Conservation (phyloP, 768 basidiomycete genomes). For the Suillus tomentosus region DNA sequence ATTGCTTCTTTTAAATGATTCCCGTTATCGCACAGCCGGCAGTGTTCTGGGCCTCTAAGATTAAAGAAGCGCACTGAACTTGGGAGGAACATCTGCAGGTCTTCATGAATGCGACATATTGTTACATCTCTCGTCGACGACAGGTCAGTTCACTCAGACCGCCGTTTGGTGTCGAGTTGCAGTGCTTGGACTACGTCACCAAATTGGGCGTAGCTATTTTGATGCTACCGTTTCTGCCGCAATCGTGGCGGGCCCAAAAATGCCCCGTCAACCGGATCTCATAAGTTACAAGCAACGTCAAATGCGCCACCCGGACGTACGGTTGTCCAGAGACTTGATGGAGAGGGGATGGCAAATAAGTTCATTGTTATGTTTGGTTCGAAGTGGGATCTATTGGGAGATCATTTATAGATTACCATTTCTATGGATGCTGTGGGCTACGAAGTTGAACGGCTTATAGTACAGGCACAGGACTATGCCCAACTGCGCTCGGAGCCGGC, state of each 20-base stretch:
- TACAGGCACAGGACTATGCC: neutral
- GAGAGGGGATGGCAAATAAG: neutral
- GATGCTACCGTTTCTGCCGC: no score
- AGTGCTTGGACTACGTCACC: neutral
- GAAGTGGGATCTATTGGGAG: neutral
- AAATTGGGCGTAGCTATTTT: no score
- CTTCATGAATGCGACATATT: no score
- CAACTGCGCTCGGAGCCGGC: neutral
- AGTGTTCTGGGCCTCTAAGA: neutral
- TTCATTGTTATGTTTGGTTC: neutral
- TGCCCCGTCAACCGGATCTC: no score
- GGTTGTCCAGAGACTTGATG: neutral
- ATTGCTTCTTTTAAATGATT: neutral
- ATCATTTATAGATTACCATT: neutral
- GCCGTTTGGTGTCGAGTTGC: neutral
- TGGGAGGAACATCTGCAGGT: neutral
- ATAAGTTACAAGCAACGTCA: neutral
- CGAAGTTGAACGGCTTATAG: neutral
- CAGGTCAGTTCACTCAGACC: neutral
- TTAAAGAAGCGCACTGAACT: neutral
- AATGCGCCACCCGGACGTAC: neutral
- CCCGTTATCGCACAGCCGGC: neutral
- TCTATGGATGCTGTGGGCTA: neutral
- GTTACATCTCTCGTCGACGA: neutral
- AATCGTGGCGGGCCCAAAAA: no score